These are phyloP conservation scores for Corylus americana DNA, from an alignment of 306 rosid species.

Conservation along the genomic window DNA sequence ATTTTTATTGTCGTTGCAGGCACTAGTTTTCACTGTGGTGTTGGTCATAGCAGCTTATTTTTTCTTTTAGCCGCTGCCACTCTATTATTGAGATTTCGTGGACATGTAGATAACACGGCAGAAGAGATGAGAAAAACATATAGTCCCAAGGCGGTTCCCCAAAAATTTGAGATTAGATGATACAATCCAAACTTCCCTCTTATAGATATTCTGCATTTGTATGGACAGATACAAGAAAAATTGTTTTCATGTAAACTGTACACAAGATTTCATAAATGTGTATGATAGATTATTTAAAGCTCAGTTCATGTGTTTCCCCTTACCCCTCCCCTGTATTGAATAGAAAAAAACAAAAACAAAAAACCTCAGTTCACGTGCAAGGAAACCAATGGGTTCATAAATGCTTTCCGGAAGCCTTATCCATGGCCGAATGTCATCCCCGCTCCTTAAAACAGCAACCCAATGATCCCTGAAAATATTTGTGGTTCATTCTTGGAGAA, in stretches of 20 bases:
- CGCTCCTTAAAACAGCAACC: neutral
- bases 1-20: slow-evolving; percentile 55
- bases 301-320: neutral
- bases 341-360: too few species aligned
- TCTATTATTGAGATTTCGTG: slow-evolving; percentile 13
- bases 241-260: slow-evolving; percentile 2
- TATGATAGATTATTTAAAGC: neutral
- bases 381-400: neutral
- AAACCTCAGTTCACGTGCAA: too few species aligned
- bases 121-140: neutral
- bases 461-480: neutral
- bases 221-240: neutral
- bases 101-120: slow-evolving; percentile 14
- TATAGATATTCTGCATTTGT: neutral
- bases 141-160: neutral
- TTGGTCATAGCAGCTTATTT: slow-evolving; percentile 45
- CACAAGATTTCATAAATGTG: neutral
- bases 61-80: slow-evolving; percentile 40
- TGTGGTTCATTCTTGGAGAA: neutral
- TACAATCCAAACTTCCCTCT: neutral
- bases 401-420: too few species aligned
- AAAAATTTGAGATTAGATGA: neutral
- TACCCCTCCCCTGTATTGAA: too few species aligned
- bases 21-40: slow-evolving; percentile 55
- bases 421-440: too few species aligned